Conservation (phyloP, 2,329 filamentous ascomycete species). For the Colletotrichum endophyticum region DNA sequence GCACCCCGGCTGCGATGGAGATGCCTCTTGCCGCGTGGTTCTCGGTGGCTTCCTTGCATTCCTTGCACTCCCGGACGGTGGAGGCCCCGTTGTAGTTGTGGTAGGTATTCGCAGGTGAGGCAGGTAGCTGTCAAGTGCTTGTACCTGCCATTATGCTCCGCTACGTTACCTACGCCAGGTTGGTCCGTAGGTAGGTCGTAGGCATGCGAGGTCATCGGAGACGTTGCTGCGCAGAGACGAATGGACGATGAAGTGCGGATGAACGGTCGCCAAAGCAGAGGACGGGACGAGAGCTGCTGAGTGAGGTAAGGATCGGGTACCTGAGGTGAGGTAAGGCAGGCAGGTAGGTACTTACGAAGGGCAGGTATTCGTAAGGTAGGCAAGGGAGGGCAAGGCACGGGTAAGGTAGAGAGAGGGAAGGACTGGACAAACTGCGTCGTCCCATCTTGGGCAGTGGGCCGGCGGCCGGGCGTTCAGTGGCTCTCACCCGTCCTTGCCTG, state of each 20-base stretch:
- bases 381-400: neutral
- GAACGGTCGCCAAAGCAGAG: neutral
- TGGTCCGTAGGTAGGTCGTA: neutral
- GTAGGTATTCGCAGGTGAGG: neutral
- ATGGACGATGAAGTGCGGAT: neutral
- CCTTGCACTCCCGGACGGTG: neutral
- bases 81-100: neutral
- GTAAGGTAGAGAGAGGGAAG: neutral
- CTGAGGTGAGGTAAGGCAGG: neutral
- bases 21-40: neutral
- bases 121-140: neutral
- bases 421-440: conserved; percentile 13
- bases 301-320: neutral
- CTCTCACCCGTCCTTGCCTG: neutral
- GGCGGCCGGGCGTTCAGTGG: conserved; percentile 8
- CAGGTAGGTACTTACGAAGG: neutral
- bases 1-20: neutral
- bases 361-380: neutral
- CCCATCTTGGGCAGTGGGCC: conserved; percentile 19
- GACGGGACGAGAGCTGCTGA: neutral
- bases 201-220: neutral
- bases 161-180: neutral
- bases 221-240: neutral
- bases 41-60: neutral
- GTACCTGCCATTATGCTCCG: neutral